Evolutionary conservation across 1,284 basidiomycete species (phyloP).

Genomic region (Dichomitus squalens): DNA sequence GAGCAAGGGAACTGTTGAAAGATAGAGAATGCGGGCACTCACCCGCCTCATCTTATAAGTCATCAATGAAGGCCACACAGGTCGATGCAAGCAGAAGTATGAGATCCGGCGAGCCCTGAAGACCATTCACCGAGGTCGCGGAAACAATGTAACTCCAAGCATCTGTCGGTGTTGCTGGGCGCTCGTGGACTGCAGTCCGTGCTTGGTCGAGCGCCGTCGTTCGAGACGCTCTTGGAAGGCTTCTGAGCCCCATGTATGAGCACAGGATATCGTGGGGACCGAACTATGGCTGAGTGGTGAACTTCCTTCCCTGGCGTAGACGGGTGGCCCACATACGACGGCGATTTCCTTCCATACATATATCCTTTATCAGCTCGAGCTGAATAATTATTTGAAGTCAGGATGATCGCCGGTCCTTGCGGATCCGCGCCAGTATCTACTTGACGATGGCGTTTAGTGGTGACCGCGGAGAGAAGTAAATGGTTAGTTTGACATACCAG

Average conservation of each 20-base stretch:
- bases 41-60: neutral
- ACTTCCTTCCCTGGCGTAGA: no score
- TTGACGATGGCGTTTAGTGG: no score
- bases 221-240: neutral
- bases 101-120: neutral
- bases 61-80: neutral
- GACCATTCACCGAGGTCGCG: neutral
- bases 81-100: neutral
- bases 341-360: no score
- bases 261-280: neutral
- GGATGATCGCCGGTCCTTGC: no score
- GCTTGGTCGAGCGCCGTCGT: neutral
- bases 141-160: neutral
- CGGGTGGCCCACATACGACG: no score
- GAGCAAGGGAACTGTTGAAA: neutral
- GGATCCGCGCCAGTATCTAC: no score
- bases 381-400: no score
- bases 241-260: neutral
- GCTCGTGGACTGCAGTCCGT: neutral
- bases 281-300: neutral
- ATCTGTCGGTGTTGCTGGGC: neutral
- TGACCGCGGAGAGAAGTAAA: no score
- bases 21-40: neutral
- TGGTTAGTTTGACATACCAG: no score
- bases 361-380: no score